Evolutionary conservation across 2,329 filamentous ascomycete genomes (phyloP).

Genomic region (Sporothrix dimorphospora): DNA sequence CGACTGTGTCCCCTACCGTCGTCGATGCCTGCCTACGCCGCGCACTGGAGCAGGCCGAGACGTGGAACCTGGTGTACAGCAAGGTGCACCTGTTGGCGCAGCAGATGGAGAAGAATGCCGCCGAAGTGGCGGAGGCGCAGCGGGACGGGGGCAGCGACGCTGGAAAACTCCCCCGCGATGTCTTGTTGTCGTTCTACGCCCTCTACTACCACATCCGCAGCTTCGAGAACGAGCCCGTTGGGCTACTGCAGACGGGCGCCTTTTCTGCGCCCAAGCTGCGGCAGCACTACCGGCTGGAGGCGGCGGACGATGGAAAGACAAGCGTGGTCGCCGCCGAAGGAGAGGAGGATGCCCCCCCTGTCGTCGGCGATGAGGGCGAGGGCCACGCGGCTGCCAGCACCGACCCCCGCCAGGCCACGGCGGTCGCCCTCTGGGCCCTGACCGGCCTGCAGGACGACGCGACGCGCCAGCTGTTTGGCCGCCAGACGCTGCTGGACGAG

Average conservation of each 20-base stretch:
- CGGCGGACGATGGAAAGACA: slow-evolving; percentile 24
- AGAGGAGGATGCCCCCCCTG: slow-evolving; percentile 24
- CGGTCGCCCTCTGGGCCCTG: slow-evolving; percentile 26
- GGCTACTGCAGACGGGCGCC: slow-evolving; percentile 21
- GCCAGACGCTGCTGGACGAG: slow-evolving; percentile 30
- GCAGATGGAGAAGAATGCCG: slow-evolving; percentile 27
- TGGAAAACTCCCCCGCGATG: slow-evolving; percentile 27
- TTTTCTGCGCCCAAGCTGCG: slow-evolving; percentile 27
- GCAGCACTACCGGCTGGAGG: slow-evolving; percentile 27
- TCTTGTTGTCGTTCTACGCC: slow-evolving; percentile 30
- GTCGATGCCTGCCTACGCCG: slow-evolving; percentile 28
- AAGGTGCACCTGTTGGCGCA: slow-evolving; percentile 28
- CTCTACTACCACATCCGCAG: slow-evolving; percentile 32
- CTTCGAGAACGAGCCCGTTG: slow-evolving; percentile 27
- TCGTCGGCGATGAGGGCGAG: slow-evolving; percentile 13
- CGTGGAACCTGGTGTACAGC: slow-evolving; percentile 31
- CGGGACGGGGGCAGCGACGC: not conserved
- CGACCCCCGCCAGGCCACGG: not conserved
- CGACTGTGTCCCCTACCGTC: not conserved
- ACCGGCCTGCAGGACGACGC: slow-evolving; percentile 30
- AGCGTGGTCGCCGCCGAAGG: slow-evolving; percentile 27
- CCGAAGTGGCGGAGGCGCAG: not conserved
- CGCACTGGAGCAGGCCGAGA: slow-evolving; percentile 30
- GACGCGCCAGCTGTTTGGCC: slow-evolving; percentile 29
- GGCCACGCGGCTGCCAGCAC: not conserved